Base-by-base conservation (phyloP, 2,329 filamentous ascomycete genomes). In the Akanthomyces dipterigenus region DNA sequence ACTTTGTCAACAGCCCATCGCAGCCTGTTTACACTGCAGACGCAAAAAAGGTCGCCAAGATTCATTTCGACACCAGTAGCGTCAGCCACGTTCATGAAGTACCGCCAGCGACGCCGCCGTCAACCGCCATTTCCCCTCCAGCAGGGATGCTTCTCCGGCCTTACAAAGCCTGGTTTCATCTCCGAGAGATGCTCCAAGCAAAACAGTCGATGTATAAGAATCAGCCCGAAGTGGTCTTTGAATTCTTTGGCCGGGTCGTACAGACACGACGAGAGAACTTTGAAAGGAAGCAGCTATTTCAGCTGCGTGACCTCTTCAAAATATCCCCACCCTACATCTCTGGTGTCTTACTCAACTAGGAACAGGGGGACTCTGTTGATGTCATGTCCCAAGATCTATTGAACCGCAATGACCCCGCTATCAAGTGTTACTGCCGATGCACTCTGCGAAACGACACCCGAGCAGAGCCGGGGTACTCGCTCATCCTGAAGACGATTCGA, bases 221-320 rank as follows among this genome's bases (percentile, higher is more conserved):
- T 11, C 69, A 74, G n/a, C 71, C 73, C 22, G 67, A 73, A 0
- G 76, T 76, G 4, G 69, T 81, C 0, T 80, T 89, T 63, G 87
- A 89, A 68, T 71, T 90, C 0, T 90, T 86, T 67, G 85, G 85
- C 3, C 78, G 83, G 28, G 82, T 89, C 2, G 75, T 76, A 1
- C 78, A 77, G 56, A 88, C 87, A 0, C 80, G 75, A 59, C 80
- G 87, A 0, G 82, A 87, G 61, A 71, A 73, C 14, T 70, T 74
- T 7, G 66, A 68, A 8, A 75, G 70, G 22, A 83, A 79, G 64
- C 87, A 90, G 67, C 76, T 83, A 60, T 88, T 90, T 64, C 78
- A 83, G n/a, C 82, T 90, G 55, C 76, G 77, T 43, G 86, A 89
- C 66, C 70, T 90, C 0, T 86, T 85, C 65, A 82, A 84, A 63